These are phyloP conservation scores for Aureobasidium pullulans DNA, from an alignment of 2,329 filamentous ascomycete genomes.

Conservation along the genomic window DNA sequence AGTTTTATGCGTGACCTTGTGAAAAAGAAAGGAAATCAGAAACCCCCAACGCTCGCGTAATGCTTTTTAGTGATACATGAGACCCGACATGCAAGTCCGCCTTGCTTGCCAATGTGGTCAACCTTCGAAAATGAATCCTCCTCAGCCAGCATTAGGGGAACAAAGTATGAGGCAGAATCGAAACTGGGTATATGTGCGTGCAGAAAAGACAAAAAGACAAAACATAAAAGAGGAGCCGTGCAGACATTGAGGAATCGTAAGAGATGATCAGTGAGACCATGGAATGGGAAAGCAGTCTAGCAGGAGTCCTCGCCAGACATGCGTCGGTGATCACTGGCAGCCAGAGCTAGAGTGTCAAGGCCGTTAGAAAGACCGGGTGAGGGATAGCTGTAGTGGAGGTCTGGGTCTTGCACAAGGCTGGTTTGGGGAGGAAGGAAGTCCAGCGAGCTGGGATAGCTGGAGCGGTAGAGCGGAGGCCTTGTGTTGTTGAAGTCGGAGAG, in stretches of 20 bases:
- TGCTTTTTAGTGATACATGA: constrained; percentile 9
- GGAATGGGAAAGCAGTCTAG: not conserved
- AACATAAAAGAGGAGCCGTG: constrained; percentile 8
- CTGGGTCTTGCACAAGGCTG: constrained; percentile 24
- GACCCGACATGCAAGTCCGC: not conserved
- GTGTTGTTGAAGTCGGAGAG: constrained; percentile 23
- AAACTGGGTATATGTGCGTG: constrained; percentile 15
- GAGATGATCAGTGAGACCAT: not conserved
- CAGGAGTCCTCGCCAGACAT: constrained; percentile 25
- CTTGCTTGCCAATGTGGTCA: not conserved
- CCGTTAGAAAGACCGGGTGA: constrained; percentile 32
- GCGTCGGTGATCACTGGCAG: constrained; percentile 28
- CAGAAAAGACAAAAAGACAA: constrained; percentile 2
- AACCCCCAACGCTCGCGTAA: not conserved
- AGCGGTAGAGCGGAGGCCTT: constrained; percentile 27
- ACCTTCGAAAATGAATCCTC: not conserved
- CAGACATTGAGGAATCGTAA: constrained; percentile 1
- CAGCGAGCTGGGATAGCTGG: constrained; percentile 25
- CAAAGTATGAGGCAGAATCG: not conserved
- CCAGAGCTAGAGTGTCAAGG: constrained; percentile 31
- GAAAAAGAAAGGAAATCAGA: not conserved
- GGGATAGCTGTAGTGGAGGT: constrained; percentile 27
- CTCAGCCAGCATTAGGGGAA: not conserved
- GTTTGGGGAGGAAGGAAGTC: constrained; percentile 27
- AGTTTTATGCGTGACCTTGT: not conserved